Conservation (phyloP, 1,284 basidiomycete species). For the Athelia psychrophila region DNA sequence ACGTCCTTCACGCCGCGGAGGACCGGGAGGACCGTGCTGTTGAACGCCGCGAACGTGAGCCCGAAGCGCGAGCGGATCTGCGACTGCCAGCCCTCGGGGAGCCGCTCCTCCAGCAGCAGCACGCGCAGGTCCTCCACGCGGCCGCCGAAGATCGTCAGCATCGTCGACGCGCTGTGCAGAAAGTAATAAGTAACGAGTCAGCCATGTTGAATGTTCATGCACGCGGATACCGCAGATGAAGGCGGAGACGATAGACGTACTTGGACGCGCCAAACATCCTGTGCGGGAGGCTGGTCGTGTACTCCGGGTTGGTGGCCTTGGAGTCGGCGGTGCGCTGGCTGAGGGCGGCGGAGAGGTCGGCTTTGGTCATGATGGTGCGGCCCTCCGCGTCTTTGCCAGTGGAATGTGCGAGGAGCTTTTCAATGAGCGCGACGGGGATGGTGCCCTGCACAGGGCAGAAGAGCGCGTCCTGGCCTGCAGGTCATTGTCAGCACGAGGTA, state of each 20-base stretch:
- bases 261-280: conserved; percentile 65
- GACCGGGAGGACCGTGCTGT: conserved; percentile 50
- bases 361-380: conserved; percentile 42
- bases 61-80: conserved; percentile 50
- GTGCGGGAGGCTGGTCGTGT: conserved; percentile 45
- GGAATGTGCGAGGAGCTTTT: conserved; percentile 56
- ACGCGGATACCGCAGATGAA: not conserved
- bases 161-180: conserved; percentile 47
- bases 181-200: not conserved
- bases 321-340: conserved; percentile 59
- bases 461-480: conserved; percentile 54
- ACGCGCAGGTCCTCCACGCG: conserved; percentile 50
- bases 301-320: conserved; percentile 50
- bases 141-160: conserved; percentile 66
- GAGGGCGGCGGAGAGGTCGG: conserved; percentile 55
- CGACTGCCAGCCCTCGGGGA: conserved; percentile 71
- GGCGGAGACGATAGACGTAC: conserved; percentile 36
- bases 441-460: conserved; percentile 49
- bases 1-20: conserved; percentile 41
- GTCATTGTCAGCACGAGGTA: not conserved
- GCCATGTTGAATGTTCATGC: too few species aligned
- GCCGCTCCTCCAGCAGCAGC: conserved; percentile 59
- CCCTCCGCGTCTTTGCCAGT: conserved; percentile 53
- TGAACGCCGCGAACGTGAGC: conserved; percentile 58
- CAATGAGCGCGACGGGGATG: conserved; percentile 47